Conservation (phyloP, 108 stramenopile species). For the Fistulifera solaris region DNA sequence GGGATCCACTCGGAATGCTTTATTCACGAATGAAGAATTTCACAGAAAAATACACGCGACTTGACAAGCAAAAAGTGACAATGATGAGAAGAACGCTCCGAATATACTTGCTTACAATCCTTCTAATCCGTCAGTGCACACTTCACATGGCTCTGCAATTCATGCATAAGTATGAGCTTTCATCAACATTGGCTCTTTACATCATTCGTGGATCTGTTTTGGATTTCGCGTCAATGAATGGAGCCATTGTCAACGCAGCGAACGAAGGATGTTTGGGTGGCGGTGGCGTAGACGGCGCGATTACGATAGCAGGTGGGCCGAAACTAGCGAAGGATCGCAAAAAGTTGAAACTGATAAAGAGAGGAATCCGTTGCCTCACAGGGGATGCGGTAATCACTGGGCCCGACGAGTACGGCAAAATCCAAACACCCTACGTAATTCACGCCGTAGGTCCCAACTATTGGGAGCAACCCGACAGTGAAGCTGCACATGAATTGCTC, state of each 20-base stretch:
- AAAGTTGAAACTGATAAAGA: slow-evolving; percentile 1
- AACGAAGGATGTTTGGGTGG: slow-evolving; percentile 66
- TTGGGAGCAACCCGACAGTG: slow-evolving; percentile 13
- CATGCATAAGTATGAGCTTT: too few relatives aligned
- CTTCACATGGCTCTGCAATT: too few relatives aligned
- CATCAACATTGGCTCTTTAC: not conserved
- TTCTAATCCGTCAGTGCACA: too few relatives aligned
- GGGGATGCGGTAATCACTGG: slow-evolving; percentile 58
- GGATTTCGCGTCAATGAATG: not conserved
- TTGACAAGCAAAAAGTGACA: too few relatives aligned
- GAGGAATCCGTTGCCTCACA: slow-evolving; percentile 39
- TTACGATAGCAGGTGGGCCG: slow-evolving; percentile 45
- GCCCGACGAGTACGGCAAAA: slow-evolving; percentile 35
- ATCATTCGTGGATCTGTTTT: slow-evolving; percentile 1
- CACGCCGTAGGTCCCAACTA: slow-evolving; percentile 80
- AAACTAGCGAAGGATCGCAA: slow-evolving; percentile 20
- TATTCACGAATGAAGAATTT: too few relatives aligned
- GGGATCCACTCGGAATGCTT: too few relatives aligned
- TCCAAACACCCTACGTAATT: slow-evolving; percentile 43
- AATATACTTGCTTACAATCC: too few relatives aligned
- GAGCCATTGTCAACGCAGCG: slow-evolving; percentile 72
- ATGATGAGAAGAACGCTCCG: too few relatives aligned
- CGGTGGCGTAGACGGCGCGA: slow-evolving; percentile 80
- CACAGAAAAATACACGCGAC: too few relatives aligned
- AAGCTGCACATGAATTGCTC: slow-evolving; percentile 26